Base-by-base conservation (phyloP, 768 basidiomycete species). In the Tylopilus intermedius region DNA sequence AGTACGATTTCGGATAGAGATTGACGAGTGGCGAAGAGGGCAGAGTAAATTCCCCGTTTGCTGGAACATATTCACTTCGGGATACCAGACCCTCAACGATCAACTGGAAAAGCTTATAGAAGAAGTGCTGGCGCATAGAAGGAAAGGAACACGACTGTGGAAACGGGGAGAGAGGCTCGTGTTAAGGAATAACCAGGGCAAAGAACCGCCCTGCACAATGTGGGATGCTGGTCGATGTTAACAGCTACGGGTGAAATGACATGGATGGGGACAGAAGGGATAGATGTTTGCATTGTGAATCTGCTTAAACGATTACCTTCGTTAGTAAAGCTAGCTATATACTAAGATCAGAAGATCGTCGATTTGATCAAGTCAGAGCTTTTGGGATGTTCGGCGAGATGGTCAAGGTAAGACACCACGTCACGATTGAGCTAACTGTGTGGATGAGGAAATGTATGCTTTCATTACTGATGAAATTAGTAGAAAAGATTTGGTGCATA, bases 201-300 rank as follows among this genome's bases (percentile, higher is more conserved):
- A 32, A 24, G 33, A 35, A 18, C 8, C 5, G 8, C 10, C 32
- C 11, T 62, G 62, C 57, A 46, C 15, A 4, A 60, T 64, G 27
- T 64, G 53, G 63, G 59, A 61, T 51, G 59, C 49, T 6, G 56
- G 49, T 44, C 37, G 38, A 43, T 30, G 39, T 48, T 37, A 24
- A 27, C 33, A 21, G 43, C 21, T 52, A 35, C 21, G 8, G 8
- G 13, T 4, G 13, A 14, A 11, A 33, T 33, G 13, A 10, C 13
- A 24, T 37, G 13, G 4, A 37, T 37, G 35, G 35, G 32, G 4
- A 33, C 10, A 4, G 11, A 37, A 37, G 6, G 35, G 7, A 15
- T 4, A 15, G 15, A 33, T 33, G 33, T 14, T 15, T 14, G 15
- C 8, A 5, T 14, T 37, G 13, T 37, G 35, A 15, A 15, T 15